Evolutionary conservation across 2,329 filamentous ascomycete species (phyloP).

Genomic region (Alternaria metachromatica): DNA sequence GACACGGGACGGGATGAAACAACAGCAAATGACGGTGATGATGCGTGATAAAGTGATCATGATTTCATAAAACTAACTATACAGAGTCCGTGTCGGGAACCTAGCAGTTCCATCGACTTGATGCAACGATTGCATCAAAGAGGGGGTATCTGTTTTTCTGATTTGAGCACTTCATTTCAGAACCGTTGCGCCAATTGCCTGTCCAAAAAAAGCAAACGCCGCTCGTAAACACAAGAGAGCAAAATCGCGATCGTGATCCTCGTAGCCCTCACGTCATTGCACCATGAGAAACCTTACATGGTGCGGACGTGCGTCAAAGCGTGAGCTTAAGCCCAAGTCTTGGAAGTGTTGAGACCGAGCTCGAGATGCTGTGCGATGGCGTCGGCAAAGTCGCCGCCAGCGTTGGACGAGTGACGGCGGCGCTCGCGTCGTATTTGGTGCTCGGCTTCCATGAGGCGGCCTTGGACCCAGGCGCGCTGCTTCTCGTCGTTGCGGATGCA

Average conservation of each 20-base stretch:
- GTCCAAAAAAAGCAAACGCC: not conserved
- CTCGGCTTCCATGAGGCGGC: constrained; percentile 61
- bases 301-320: not conserved
- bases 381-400: constrained; percentile 43
- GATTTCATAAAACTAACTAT: constrained; percentile 5
- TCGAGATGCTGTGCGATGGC: constrained; percentile 47
- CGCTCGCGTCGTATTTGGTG: constrained; percentile 56
- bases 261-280: not conserved
- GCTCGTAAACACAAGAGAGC: constrained; percentile 5
- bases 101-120: constrained; percentile 8
- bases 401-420: constrained; percentile 46
- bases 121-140: constrained; percentile 5
- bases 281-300: not conserved
- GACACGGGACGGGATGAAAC: not conserved
- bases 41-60: not conserved
- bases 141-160: constrained; percentile 35
- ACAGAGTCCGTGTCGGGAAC: not conserved
- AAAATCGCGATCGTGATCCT: not conserved
- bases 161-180: constrained; percentile 44
- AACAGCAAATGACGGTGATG: not conserved
- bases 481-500: constrained; percentile 56
- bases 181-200: constrained; percentile 25
- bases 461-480: constrained; percentile 59
- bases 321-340: constrained; percentile 33
- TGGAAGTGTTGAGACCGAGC: constrained; percentile 33